phyloP scores from a whole-genome alignment of 2,329 filamentous ascomycete genomes.

The Botrytis fabae region DNA sequence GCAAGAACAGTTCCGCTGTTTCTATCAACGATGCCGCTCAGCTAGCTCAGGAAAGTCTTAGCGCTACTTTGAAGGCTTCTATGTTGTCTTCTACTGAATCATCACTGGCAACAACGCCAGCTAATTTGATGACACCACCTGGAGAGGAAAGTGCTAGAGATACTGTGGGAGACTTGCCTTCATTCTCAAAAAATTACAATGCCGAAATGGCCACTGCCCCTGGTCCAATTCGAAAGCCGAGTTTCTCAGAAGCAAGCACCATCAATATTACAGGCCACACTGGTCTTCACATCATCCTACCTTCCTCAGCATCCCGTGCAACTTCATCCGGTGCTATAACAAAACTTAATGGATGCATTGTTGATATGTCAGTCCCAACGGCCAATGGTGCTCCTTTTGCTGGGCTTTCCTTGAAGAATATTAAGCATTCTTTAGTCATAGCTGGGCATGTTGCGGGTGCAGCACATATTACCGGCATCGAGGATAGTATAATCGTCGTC shows the following conservation, averaged over 20 bases:
- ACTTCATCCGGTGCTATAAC: slow-evolving; percentile 74
- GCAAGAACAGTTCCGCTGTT: slow-evolving; percentile 55
- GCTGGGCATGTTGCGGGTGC: slow-evolving; percentile 78
- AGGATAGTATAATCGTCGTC: slow-evolving; percentile 74
- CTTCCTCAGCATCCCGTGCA: slow-evolving; percentile 66
- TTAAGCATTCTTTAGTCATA: slow-evolving; percentile 70
- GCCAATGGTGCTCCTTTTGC: slow-evolving; percentile 66
- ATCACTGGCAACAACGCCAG: slow-evolving; percentile 45
- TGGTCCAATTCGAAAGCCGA: slow-evolving; percentile 56
- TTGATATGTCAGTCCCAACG: slow-evolving; percentile 75
- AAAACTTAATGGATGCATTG: slow-evolving; percentile 67
- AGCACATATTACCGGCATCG: slow-evolving; percentile 76
- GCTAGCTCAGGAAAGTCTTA: slow-evolving; percentile 49
- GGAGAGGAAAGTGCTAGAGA: slow-evolving; percentile 39
- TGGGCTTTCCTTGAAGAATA: slow-evolving; percentile 66
- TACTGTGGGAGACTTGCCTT: slow-evolving; percentile 44
- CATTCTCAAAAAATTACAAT: slow-evolving; percentile 55
- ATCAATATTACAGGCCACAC: slow-evolving; percentile 67
- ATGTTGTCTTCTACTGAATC: slow-evolving; percentile 43
- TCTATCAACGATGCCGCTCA: slow-evolving; percentile 58
- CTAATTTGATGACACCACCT: slow-evolving; percentile 34
- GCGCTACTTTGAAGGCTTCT: slow-evolving; percentile 39
- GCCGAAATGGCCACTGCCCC: slow-evolving; percentile 49
- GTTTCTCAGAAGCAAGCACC: slow-evolving; percentile 61
- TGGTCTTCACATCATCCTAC: slow-evolving; percentile 74